Conservation (phyloP, 805 yeast species). For the Jamesozyma rosinii region DNA sequence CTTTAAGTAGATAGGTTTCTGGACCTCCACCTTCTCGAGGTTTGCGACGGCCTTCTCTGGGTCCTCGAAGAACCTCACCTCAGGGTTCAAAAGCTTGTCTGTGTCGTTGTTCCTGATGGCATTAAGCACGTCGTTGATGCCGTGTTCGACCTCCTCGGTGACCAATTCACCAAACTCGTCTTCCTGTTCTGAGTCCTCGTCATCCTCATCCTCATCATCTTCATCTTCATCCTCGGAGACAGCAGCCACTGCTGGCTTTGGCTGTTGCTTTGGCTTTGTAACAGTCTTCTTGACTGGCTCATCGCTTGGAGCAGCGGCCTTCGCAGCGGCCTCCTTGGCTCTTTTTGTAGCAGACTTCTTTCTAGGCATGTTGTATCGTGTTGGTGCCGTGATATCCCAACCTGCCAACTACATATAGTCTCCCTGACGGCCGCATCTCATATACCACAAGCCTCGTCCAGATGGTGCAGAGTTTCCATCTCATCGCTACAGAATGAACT, state of each 20-base stretch:
- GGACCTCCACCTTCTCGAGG: slow-evolving; percentile 30
- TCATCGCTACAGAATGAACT: too few relatives aligned
- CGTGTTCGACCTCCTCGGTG: slow-evolving; percentile 77
- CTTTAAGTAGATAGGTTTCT: slow-evolving; percentile 77
- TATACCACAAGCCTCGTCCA: too few relatives aligned
- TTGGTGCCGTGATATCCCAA: too few relatives aligned
- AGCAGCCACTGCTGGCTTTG: background rate
- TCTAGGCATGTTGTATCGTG: slow-evolving; percentile 57
- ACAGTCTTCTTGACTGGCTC: background rate
- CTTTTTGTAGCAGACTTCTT: slow-evolving; percentile 76
- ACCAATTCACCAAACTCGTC: slow-evolving; percentile 85
- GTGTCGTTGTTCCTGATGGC: slow-evolving; percentile 65
- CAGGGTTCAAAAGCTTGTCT: slow-evolving; percentile 50
- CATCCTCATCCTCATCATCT: slow-evolving; percentile 32
- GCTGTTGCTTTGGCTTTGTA: background rate
- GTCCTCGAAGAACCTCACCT: slow-evolving; percentile 64
- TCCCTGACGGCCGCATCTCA: too few relatives aligned
- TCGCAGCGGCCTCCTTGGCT: slow-evolving; percentile 42
- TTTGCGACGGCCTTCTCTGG: slow-evolving; percentile 37
- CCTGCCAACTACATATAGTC: too few relatives aligned
- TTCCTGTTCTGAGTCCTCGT: slow-evolving; percentile 53
- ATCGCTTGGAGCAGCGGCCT: slow-evolving; percentile 1
- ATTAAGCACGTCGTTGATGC: slow-evolving; percentile 59
- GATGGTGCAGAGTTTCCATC: background rate
- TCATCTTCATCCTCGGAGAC: slow-evolving; percentile 16